Base-by-base conservation (phyloP, 164 flowering plant species). In the Chimonanthus salicifolius region DNA sequence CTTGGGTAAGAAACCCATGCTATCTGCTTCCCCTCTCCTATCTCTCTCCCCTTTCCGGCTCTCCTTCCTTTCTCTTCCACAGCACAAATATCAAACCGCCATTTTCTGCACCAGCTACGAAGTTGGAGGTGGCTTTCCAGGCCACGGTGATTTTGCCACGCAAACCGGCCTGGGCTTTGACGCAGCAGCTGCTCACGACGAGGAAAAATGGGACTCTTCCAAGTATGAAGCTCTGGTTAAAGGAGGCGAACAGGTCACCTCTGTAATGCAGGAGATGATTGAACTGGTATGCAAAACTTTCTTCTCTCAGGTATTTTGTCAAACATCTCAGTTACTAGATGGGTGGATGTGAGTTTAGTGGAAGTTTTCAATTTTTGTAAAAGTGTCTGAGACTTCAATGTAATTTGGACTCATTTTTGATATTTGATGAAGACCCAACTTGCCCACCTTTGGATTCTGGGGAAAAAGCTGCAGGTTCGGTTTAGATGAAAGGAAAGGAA, bases 211-310 rank as follows among this genome's bases (percentile, higher is more conserved):
- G 77, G 86, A 80, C 49, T 15, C 79, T 71, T n/a, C 90, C 16
- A 74, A 90, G 80, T 87, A 87, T 75, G 89, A 90, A 71, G 96
- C 90, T 18, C 69, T 95, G 3, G 90, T 95, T 80, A 86, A 83
- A 78, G 99, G 99, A 49, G 99, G 99, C 1, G 99, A 95, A 18
- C 99, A 95, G 74, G 98, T 95, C 80, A 84, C 87, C 49, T 92
- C 99, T 74, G 94, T 95, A 65, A 92, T 95, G 15, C 79, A 88
- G 78, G 97, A 95, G 67, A 91, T 95, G 88, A 80, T 86, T 72
- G 83, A 82, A 43, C 86, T 95, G 72, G 99, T 95, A 79, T 73
- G 89, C 72, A 48, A 20, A 43, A 11, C 4, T 13, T 49, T 58
- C 46, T 47, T 48, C 50, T 16, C 46, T 4, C 50, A 60, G 50